Percentiles rank a stretch among this genome's conserved stretches.
Conservation (phyloP, 805 yeast genomes). For the Kodamaea neixiangensis region DNA sequence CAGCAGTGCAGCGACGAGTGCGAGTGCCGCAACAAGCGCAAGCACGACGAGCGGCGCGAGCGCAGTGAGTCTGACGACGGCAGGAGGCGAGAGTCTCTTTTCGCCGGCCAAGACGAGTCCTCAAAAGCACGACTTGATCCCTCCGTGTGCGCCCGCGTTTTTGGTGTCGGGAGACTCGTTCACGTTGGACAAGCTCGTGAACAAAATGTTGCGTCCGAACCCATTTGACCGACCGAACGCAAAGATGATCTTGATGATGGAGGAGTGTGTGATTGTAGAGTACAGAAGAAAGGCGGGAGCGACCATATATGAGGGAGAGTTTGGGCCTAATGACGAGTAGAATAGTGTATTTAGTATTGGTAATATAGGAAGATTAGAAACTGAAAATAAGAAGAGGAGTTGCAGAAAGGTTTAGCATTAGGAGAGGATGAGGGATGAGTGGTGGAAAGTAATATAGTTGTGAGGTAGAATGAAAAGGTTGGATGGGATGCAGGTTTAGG, state of each 20-base stretch:
- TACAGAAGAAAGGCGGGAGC: constrained; percentile 87
- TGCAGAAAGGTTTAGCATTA: neutral
- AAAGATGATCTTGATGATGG: constrained; percentile 61
- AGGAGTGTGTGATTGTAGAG: constrained; percentile 79
- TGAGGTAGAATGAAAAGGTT: no score
- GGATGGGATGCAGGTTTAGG: no score
- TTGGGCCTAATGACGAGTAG: constrained; percentile 58
- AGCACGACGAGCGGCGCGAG: constrained; percentile 3
- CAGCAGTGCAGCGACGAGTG: constrained; percentile 2
- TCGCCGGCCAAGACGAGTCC: constrained; percentile 11
- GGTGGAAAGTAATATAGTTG: no score
- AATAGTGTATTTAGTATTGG: constrained; percentile 15
- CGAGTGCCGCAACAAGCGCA: neutral
- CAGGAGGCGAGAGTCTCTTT: constrained; percentile 4
- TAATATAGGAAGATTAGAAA: neutral
- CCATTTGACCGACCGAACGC: constrained; percentile 84
- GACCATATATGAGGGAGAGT: constrained; percentile 92
- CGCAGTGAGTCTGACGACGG: neutral
- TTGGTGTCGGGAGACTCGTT: constrained; percentile 54
- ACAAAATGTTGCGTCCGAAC: constrained; percentile 86
- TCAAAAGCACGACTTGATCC: constrained; percentile 41
- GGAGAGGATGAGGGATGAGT: no score
- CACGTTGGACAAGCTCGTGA: constrained; percentile 76
- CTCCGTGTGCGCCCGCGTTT: constrained; percentile 86
- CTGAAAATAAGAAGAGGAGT: neutral